phyloP scores from a whole-genome alignment of 345 rosid genomes.

The Orychophragmus violaceus region DNA sequence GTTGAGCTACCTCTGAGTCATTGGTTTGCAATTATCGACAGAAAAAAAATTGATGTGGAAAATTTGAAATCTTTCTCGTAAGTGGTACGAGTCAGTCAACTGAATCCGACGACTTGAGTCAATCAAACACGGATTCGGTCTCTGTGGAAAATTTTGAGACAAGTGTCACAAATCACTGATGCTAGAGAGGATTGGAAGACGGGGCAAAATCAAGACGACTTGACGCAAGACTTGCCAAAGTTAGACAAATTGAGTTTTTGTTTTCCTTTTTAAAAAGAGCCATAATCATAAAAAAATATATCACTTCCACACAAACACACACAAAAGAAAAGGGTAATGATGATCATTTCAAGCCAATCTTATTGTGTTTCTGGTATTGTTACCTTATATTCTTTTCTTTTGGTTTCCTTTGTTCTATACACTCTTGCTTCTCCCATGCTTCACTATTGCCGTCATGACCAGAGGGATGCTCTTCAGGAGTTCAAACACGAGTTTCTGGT shows the following conservation, averaged over 20 bases:
- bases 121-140: background rate
- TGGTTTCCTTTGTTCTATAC: background rate
- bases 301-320: background rate
- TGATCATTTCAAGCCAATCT: background rate
- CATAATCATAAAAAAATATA: background rate
- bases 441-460: background rate
- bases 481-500: background rate
- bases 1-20: slow-evolving; percentile 84
- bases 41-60: background rate
- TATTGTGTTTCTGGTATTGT: background rate
- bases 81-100: background rate
- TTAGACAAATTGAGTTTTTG: background rate
- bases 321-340: background rate
- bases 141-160: background rate
- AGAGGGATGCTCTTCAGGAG: background rate
- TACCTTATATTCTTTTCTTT: background rate
- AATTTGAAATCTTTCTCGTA: background rate
- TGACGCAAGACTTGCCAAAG: background rate
- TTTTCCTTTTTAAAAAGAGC: background rate
- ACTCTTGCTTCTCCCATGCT: background rate
- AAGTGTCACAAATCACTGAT: background rate
- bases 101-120: background rate
- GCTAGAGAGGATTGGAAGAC: background rate
- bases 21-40: slow-evolving; percentile 4
- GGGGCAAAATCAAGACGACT: background rate